Evolutionary conservation across 2,329 filamentous ascomycete species (phyloP).

Genomic region (Xylaria sp.): DNA sequence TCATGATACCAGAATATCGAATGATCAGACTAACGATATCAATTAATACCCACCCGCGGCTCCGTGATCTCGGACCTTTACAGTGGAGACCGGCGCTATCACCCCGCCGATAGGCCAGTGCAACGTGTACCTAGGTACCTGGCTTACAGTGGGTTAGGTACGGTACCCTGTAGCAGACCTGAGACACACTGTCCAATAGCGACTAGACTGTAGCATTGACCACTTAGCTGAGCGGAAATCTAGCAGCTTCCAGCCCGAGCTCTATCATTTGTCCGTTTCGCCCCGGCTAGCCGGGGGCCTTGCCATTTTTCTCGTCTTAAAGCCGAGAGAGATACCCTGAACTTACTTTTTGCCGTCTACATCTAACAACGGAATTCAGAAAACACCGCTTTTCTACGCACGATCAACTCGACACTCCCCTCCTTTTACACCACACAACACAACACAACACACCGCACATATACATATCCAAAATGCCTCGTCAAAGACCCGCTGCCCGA

Average conservation of each 20-base stretch:
- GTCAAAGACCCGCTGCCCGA: conserved; percentile 75
- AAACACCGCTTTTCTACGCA: not conserved
- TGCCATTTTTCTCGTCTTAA: conserved; percentile 32
- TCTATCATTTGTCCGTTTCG: conserved; percentile 26
- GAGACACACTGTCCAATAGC: not conserved
- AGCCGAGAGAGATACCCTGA: conserved; percentile 35
- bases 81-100: conserved; percentile 11
- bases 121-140: not conserved
- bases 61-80: not conserved
- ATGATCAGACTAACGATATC: not conserved
- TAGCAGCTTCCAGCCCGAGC: conserved; percentile 30
- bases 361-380: not conserved
- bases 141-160: too few species aligned
- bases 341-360: not conserved
- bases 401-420: not conserved
- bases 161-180: too few species aligned
- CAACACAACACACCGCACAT: not conserved
- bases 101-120: not conserved
- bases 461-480: conserved; percentile 71
- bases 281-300: not conserved
- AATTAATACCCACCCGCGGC: not conserved
- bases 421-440: not conserved
- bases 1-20: conserved; percentile 14
- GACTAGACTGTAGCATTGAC: conserved; percentile 20
- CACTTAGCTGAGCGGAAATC: conserved; percentile 24